phyloP scores from a whole-genome alignment of 2,329 filamentous ascomycete species.

The Leptographium procerum region DNA sequence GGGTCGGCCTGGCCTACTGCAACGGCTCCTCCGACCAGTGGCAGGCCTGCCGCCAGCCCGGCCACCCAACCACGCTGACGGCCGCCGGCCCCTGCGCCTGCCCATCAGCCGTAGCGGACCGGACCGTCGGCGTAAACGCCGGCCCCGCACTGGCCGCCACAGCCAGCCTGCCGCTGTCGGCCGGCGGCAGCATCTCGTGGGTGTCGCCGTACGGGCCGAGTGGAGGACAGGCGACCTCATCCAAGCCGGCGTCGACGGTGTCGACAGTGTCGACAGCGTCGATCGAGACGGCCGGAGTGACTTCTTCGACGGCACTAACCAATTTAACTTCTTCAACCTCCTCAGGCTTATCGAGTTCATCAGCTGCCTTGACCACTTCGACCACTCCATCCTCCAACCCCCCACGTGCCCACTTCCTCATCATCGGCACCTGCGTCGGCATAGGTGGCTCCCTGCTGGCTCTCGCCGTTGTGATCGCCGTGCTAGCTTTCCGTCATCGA shows the following conservation, averaged over 20 bases:
- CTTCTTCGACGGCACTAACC: not conserved
- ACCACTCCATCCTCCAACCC: not conserved
- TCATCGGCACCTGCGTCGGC: slow-evolving; percentile 10
- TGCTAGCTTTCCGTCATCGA: not conserved
- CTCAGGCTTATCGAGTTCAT: too few relatives aligned
- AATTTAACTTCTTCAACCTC: not conserved
- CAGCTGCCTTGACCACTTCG: not conserved
- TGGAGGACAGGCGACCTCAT: too few relatives aligned
- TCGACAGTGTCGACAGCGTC: not conserved
- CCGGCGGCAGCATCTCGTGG: slow-evolving; percentile 17
- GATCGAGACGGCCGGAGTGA: not conserved
- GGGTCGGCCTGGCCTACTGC: slow-evolving; percentile 25
- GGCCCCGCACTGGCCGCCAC: slow-evolving; percentile 15
- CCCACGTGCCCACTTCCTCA: slow-evolving; percentile 14
- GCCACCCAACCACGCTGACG: slow-evolving; percentile 12
- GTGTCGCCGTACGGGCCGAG: slow-evolving; percentile 3
- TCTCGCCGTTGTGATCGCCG: not conserved
- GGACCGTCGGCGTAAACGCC: slow-evolving; percentile 17
- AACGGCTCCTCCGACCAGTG: slow-evolving; percentile 21
- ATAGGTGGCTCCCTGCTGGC: not conserved
- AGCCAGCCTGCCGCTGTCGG: slow-evolving; percentile 16
- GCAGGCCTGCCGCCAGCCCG: slow-evolving; percentile 20
- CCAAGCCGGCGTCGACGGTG: too few relatives aligned
- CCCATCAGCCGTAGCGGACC: slow-evolving; percentile 14
- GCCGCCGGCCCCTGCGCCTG: slow-evolving; percentile 19